Base-by-base conservation (phyloP, 805 yeast genomes). In the Groenewaldozyma tartarivorans region DNA sequence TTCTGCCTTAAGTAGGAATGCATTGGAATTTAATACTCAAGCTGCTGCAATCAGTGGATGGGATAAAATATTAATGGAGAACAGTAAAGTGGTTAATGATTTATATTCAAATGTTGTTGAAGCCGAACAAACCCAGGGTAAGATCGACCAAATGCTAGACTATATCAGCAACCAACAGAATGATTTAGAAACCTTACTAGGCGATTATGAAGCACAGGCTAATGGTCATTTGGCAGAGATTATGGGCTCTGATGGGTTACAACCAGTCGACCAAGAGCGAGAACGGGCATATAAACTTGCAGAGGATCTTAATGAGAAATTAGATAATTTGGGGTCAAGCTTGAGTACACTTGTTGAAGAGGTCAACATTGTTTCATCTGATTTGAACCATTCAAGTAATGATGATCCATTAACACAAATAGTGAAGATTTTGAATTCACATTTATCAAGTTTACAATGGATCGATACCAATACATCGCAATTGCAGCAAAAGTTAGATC, bases 121-220 rank as follows among this genome's bases (percentile, higher is more conserved):
- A 40, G 94, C 96, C 4, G 96, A 88, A 54, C 83, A 81, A 49
- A 75, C 83, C 39, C 96, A 90, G 56, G 68, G 70, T 33, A 82
- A 81, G 51, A 80, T 92, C 36, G 97, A 92, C 51, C 96, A 87
- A 59, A 81, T 87, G 31, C 67, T 92, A 42, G 67, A 78, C 32
- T 90, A 87, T 55, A 81, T 92, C 38, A 92, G 82, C 54, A 80
- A 81, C 51, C 97, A 92, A 58, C 98, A 92, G 57, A 85, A 83
- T 44, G 97, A 90, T 54, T 66, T 92, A 37, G 98, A 90, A 45
- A 68, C 73, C 13, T 71, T 90, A 52, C 71, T 92, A 47, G 81
- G 81, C 48, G 80, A 80, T 46, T 88, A 88, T 55, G 97, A 92
- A 60, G 69, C 66, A 47, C 86, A 81, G 55, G 60, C 59, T 7